These are phyloP conservation scores for Eremochloa ophiuroides DNA, from an alignment of 176 grass and related monocot species.

Conservation along the genomic window DNA sequence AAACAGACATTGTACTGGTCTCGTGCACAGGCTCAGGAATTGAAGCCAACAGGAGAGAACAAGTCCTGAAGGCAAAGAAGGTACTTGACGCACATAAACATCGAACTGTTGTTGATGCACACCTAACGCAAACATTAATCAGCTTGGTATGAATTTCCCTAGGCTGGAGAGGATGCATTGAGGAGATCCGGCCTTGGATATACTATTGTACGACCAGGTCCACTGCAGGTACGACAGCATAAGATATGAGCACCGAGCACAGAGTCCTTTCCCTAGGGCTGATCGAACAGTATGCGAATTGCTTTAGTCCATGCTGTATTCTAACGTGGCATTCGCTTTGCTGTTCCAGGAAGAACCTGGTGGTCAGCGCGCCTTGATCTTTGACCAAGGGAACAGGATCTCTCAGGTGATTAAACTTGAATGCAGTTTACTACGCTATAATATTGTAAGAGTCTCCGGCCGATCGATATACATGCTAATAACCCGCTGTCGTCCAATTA, in stretches of 20 bases:
- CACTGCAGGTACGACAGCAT: slow-evolving; percentile 52
- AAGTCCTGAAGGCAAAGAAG: slow-evolving; percentile 95
- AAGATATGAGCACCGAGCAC: slow-evolving; percentile 32
- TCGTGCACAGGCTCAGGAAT: slow-evolving; percentile 92
- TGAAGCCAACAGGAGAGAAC: slow-evolving; percentile 76
- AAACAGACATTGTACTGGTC: slow-evolving; percentile 88
- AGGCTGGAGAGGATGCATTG: slow-evolving; percentile 92
- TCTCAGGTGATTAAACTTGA: slow-evolving; percentile 47
- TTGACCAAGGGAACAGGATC: slow-evolving; percentile 74
- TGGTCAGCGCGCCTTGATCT: slow-evolving; percentile 72
- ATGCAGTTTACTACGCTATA: background rate
- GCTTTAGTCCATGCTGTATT: background rate
- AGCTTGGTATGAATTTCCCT: background rate
- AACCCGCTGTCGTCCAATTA: background rate
- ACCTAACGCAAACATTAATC: slow-evolving; percentile 9
- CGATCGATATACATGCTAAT: background rate
- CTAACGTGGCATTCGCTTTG: background rate
- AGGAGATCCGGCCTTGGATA: slow-evolving; percentile 94
- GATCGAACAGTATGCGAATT: background rate
- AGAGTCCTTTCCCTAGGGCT: background rate
- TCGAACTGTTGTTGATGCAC: slow-evolving; percentile 23
- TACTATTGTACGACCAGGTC: slow-evolving; percentile 91
- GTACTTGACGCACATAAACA: slow-evolving; percentile 18
- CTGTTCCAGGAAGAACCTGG: slow-evolving; percentile 69
- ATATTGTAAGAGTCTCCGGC: background rate